Base-by-base conservation (phyloP, 164 flowering plant genomes). In the Nelumbo lutea region DNA sequence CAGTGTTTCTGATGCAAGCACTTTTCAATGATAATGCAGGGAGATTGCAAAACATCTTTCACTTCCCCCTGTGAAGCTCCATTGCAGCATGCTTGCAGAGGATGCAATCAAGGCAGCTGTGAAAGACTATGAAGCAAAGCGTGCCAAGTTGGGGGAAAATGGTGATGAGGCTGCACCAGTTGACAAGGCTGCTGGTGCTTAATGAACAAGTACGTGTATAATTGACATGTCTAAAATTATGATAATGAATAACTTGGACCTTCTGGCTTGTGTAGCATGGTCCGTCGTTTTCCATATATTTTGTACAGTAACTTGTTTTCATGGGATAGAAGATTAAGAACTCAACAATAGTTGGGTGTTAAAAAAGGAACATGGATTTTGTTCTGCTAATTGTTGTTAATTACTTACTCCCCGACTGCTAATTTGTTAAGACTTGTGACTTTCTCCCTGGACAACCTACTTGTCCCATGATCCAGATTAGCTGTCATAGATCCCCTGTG, bases 71-170 rank as follows among this genome's bases (percentile, higher is more conserved):
- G 98, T 94, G 63, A 94, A 94, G 83, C 87, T 94, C 61, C 98
- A 93, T 67, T 93, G 98, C 86, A 93, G 98, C 85, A 94, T 91
- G 97, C 97, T 94, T 59, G 98, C 98, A n/a, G 97, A 94, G 82
- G 98, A 91, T 85, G 98, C 98, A 44, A 90, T 94, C 55, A 94
- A 90, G 77, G 98, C 98, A 42, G 98, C 98, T 61, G 86, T 87
- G 1, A 90, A 90, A 74, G 93, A 91, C 68, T 90, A 88, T 68
- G 87, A 88, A 74, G 81, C 84, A 2, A 94, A 94, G 70, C 86
- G 83, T 27, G 79, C 82, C 11, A 86, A 80, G 62, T 5, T 56
- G 2, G 57, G 45, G 60, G 79, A 42, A 7, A 67, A 47, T 45
- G 59, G 70, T 27, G 27, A 27, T 2, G 75, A 69, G 39, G 76